Evolutionary conservation across 345 rosid genomes (phyloP).

Genomic region (Lenwebbia sp.): DNA sequence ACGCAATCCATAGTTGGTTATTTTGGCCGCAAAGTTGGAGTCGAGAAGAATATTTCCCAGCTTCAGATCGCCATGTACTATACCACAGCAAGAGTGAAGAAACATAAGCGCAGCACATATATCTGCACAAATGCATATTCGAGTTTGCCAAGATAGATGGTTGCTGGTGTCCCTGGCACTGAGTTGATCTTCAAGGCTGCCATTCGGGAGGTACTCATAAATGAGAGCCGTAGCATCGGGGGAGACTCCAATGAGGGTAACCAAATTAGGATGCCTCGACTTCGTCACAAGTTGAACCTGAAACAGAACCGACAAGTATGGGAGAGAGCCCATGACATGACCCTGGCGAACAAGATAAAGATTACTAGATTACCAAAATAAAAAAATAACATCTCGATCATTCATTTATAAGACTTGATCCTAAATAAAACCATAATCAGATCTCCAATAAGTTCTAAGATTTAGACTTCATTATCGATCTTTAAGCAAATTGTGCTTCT

Average conservation of each 20-base stretch:
- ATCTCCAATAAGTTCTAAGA: neutral
- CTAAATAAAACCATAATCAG: neutral
- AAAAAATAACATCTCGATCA: neutral
- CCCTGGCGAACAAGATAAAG: neutral
- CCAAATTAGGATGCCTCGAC: constrained; percentile 82
- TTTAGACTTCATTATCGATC: neutral
- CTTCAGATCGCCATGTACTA: constrained; percentile 80
- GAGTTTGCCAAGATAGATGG: constrained; percentile 75
- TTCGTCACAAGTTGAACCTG: constrained; percentile 65
- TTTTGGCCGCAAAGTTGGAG: constrained; percentile 58
- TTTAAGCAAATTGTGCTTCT: neutral
- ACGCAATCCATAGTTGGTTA: constrained; percentile 57
- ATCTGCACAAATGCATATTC: constrained; percentile 65
- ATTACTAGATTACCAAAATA: neutral
- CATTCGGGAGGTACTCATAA: constrained; percentile 77
- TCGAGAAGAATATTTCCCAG: constrained; percentile 78
- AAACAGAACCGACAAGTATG: neutral
- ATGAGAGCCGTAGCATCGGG: constrained; percentile 71
- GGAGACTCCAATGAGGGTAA: constrained; percentile 77
- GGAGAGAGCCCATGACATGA: neutral
- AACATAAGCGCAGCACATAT: constrained; percentile 70
- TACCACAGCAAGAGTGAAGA: constrained; percentile 62
- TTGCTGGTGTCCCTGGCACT: constrained; percentile 49
- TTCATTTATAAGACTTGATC: neutral
- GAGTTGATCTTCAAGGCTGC: constrained; percentile 87